Base-by-base conservation (phyloP, 306 rosid genomes). In the Cyclanthera cordifolia region DNA sequence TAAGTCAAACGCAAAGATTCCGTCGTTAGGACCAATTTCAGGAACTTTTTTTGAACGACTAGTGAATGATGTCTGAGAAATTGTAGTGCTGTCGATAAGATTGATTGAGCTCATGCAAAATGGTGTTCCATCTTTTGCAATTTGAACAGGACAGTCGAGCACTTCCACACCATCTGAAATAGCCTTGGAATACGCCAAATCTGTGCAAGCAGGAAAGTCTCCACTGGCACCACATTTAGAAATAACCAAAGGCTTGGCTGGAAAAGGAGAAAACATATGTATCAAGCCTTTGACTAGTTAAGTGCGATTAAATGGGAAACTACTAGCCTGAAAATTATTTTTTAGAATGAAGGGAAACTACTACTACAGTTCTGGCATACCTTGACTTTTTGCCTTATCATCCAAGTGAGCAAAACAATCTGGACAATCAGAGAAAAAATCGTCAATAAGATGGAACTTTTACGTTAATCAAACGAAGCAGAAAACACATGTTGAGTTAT, bases 221-320 rank as follows among this genome's bases (percentile, higher is more conserved):
- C 96, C 97, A 67, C 99, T 94, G 59, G 97, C 85, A 74, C 97
- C 99, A 69, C 17, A 79, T 78, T 88, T 83, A n/a, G 97, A 94
- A 68, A 90, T 88, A 63, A 94, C 84, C 87, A 88, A 79, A 67
- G 84, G 77, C 34, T 69, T 80, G 7, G 3, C 95, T 90, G 83
- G 41, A 83, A 56, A 50, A 69, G 37, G 67, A 72, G 66, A 67
- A 55, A 19, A 77, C 34, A 69, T 82, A 47, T 15, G 5, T 47
- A 47, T 15, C 55, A 85, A 67, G n/a, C n/a, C n/a, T n/a, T n/a
- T n/a, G n/a, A n/a, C n/a, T n/a, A n/a, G n/a, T n/a, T n/a, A n/a
- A n/a, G n/a, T n/a, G n/a, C n/a, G n/a, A n/a, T n/a, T n/a, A n/a
- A n/a, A n/a, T n/a, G n/a, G n/a, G n/a, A n/a, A n/a, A n/a, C n/a